These are phyloP conservation scores for Actinidia chinensis DNA, from an alignment of 179 eudicot species.

Conservation along the genomic window DNA sequence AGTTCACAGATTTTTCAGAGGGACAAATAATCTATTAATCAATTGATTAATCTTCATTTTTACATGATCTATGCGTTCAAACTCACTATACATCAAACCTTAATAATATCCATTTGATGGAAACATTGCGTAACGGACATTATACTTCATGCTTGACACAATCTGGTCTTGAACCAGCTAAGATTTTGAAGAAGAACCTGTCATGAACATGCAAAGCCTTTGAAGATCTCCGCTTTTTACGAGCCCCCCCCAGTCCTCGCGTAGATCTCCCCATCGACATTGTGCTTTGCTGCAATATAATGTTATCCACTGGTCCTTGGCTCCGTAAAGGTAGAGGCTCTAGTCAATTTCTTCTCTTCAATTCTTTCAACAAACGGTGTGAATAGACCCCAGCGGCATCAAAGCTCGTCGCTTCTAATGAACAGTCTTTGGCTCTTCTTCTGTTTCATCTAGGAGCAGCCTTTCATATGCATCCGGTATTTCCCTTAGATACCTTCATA, in stretches of 20 bases:
- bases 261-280: constrained; percentile 72
- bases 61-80: neutral
- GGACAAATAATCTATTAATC: neutral
- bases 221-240: constrained; percentile 3
- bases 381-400: constrained; percentile 88
- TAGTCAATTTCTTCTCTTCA: constrained; percentile 69
- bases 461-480: constrained; percentile 87
- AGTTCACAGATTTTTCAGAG: neutral
- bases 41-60: neutral
- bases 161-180: neutral
- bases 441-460: constrained; percentile 74
- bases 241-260: constrained; percentile 21
- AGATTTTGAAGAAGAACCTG: constrained; percentile 1
- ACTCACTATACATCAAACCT: neutral
- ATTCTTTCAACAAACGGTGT: constrained; percentile 71
- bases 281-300: constrained; percentile 79
- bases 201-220: neutral
- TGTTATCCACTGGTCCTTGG: constrained; percentile 83
- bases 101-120: neutral
- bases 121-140: neutral
- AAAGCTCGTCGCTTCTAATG: constrained; percentile 89
- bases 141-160: neutral
- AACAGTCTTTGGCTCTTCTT: constrained; percentile 77
- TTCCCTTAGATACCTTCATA: constrained; percentile 62
- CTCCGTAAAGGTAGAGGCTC: constrained; percentile 83